phyloP scores from a whole-genome alignment of 306 rosid genomes.

The Quercus dentata region DNA sequence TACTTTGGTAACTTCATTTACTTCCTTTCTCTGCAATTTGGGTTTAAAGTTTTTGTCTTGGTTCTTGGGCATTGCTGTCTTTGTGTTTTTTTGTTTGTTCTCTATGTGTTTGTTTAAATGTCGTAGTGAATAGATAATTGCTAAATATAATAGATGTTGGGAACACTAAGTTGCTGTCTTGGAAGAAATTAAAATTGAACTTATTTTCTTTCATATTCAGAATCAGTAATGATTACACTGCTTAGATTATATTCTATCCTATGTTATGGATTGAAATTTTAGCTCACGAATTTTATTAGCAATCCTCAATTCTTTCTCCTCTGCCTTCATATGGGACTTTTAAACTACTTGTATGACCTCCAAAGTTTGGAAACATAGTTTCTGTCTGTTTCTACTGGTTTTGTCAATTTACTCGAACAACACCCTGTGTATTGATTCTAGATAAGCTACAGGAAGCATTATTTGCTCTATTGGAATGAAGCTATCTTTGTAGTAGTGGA shows the following conservation, averaged over 20 bases:
- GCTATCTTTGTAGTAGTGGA: background rate
- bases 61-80: background rate
- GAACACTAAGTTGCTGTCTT: background rate
- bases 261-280: too few relatives aligned
- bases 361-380: background rate
- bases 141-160: background rate
- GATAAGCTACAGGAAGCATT: too few relatives aligned
- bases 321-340: background rate
- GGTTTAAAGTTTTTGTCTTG: background rate
- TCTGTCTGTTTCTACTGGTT: background rate
- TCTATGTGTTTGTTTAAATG: slow-evolving; percentile 14
- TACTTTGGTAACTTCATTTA: slow-evolving; percentile 49
- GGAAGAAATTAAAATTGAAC: background rate
- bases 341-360: background rate
- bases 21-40: slow-evolving; percentile 12
- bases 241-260: too few relatives aligned
- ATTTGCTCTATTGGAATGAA: background rate
- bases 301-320: background rate
- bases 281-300: too few relatives aligned
- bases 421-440: background rate
- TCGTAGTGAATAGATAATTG: background rate
- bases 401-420: background rate
- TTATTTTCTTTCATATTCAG: background rate
- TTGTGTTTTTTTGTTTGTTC: background rate
- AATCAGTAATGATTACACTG: too few relatives aligned